Evolutionary conservation across 2,329 filamentous ascomycete species (phyloP), one percentile per base, ranked within the genome.

Genomic region (Teratosphaeria viscida): DNA sequence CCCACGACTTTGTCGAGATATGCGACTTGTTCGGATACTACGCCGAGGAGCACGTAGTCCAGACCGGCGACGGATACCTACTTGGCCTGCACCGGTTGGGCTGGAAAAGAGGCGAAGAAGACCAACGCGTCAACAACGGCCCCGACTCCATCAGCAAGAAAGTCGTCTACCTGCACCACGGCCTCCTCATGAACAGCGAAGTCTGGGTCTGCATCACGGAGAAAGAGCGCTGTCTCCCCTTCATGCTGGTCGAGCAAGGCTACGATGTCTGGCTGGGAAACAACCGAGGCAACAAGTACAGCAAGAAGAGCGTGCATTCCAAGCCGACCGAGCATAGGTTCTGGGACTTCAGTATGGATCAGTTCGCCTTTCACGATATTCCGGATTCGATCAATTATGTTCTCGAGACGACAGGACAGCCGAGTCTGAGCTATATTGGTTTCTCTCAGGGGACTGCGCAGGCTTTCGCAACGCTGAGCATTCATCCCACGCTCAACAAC

Each of bases 211-310:
- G 90, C 70, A 77, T 92, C 71, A 95, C 92, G 0, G 89, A 96
- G 65, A 85, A 87, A 66, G 83, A 95, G 73, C 83, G 92, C 66
- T 92, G 88, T 66, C 78, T 99, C 47, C 90, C 94, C 0, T 97
- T 99, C 71, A 83, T 88, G 65, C 79, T 99, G 52, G 90, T 95
- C 0, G 90, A 96, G 69, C 83, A 84, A 68, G 94, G 94, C 2
- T 99, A 95, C 68, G 94, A 99, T 77, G 92, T 97, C 64, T 99
- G 94, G 90, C 81, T 99, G 63, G 94, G 94, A 56, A 99, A 99
- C 74, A 99, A 99, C 70, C 86, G 94, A 39, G 94, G 94, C 56
- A 99, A 99, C 81, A 99, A 99, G 73, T 99, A 99, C 76, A 96
- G 91, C 54, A 99, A 97, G 75, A 99, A 99, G 76, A 92, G 86